Percentiles rank a stretch among this genome's conserved stretches.
These are phyloP conservation scores for Closterium sp. DNA, from an alignment of 139 green algal genomes.

Conservation along the genomic window DNA sequence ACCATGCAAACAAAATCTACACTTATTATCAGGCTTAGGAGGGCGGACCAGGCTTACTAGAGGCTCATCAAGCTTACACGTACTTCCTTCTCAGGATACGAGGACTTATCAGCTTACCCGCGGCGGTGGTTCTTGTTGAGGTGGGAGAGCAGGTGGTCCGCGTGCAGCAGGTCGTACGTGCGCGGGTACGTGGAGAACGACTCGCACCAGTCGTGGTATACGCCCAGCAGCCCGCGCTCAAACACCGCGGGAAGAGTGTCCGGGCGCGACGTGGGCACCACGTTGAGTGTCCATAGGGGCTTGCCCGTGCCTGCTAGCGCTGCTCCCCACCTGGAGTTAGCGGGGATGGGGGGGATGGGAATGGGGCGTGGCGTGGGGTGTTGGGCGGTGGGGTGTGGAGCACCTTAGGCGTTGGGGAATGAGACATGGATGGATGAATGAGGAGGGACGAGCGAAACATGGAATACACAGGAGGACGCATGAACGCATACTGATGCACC, in stretches of 20 bases:
- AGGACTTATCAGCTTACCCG: not conserved
- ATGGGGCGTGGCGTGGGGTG: not conserved
- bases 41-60: too few species aligned
- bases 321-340: constrained; percentile 33
- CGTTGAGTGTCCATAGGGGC: constrained; percentile 45
- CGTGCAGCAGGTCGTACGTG: constrained; percentile 44
- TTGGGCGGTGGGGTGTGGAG: not conserved
- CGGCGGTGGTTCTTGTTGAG: not conserved
- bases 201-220: constrained; percentile 49
- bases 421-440: too few species aligned
- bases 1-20: not conserved
- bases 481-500: too few species aligned
- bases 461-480: too few species aligned
- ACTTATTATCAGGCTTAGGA: too few species aligned
- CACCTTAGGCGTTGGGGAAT: too few species aligned
- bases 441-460: too few species aligned
- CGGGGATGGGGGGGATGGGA: not conserved
- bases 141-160: constrained; percentile 21
- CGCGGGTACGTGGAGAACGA: constrained; percentile 43
- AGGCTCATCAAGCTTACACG: not conserved
- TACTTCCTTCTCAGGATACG: too few species aligned
- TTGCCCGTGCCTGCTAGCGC: constrained; percentile 6
- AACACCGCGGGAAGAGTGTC: constrained; percentile 42
- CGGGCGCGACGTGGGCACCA: constrained; percentile 29
- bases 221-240: constrained; percentile 33